Evolutionary conservation across 495 filamentous ascomycete species (phyloP).

Genomic region (Aspergillus indologenus): DNA sequence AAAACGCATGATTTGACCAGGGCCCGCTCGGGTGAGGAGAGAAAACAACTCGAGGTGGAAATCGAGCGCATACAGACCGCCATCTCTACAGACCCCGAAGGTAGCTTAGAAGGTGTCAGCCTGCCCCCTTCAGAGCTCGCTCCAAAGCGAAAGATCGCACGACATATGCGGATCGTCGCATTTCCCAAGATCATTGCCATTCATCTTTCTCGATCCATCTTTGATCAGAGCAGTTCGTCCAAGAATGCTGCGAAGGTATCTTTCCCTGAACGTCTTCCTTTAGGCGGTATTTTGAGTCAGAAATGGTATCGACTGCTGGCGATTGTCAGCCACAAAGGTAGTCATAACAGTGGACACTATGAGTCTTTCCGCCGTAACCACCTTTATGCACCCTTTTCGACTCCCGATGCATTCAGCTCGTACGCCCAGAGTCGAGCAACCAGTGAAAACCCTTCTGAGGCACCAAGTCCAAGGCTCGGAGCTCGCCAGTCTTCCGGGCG

Average conservation of each 20-base stretch:
- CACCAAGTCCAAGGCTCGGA: conserved; percentile 40
- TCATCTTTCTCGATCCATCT: conserved; percentile 91
- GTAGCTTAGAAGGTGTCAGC: conserved; percentile 62
- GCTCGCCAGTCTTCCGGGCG: conserved; percentile 27
- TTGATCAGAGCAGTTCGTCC: conserved; percentile 70
- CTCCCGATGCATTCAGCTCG: conserved; percentile 69
- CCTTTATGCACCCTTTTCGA: conserved; percentile 71
- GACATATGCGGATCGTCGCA: conserved; percentile 76
- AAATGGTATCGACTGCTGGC: conserved; percentile 81
- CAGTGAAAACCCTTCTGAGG: conserved; percentile 46
- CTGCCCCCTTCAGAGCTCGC: conserved; percentile 71
- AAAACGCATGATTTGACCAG: conserved; percentile 49
- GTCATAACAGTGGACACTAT: conserved; percentile 95
- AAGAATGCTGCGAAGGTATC: conserved; percentile 94
- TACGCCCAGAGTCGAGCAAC: conserved; percentile 59
- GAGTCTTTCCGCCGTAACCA: conserved; percentile 94
- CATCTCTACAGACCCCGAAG: conserved; percentile 75
- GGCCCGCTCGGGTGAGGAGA: conserved; percentile 43
- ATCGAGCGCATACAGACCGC: conserved; percentile 57
- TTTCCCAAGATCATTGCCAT: conserved; percentile 89
- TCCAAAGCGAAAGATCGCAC: conserved; percentile 79
- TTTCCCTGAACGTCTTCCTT: conserved; percentile 78
- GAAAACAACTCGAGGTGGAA: conserved; percentile 50
- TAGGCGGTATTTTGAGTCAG: conserved; percentile 76
- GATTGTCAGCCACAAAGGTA: conserved; percentile 91